phyloP scores from a whole-genome alignment of 768 basidiomycete genomes.

The Suillus sp. region DNA sequence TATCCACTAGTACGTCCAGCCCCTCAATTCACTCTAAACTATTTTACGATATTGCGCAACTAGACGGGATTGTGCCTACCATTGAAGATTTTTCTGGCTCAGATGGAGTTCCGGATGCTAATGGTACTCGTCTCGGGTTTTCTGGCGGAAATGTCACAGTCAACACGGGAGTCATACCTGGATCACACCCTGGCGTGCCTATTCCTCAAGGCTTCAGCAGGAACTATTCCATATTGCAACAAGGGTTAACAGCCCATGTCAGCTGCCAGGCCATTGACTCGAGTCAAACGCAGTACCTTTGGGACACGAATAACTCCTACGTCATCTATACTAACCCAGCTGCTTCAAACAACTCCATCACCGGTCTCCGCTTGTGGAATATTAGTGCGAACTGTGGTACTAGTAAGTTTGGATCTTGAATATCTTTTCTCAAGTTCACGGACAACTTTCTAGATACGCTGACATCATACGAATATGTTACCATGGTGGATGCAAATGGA shows the following conservation, averaged over 20 bases:
- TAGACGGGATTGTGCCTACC: slow-evolving; percentile 11
- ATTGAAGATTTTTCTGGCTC: slow-evolving; percentile 6
- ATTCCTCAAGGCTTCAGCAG: slow-evolving; percentile 5
- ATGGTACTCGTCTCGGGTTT: slow-evolving; percentile 10
- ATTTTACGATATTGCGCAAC: not conserved
- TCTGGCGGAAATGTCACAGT: slow-evolving; percentile 8
- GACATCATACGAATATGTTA: slow-evolving; percentile 10
- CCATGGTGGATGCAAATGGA: slow-evolving; percentile 5
- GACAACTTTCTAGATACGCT: not conserved
- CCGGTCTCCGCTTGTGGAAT: slow-evolving; percentile 8
- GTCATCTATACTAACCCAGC: not conserved
- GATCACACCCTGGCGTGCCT: not conserved
- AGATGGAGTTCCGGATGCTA: not conserved
- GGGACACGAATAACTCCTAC: not conserved
- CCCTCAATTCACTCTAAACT: not conserved
- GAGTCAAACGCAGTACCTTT: slow-evolving; percentile 6
- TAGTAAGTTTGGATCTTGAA: not conserved
- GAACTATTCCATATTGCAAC: slow-evolving; percentile 11
- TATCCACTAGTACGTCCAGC: slow-evolving; percentile 10
- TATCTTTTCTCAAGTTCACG: not conserved
- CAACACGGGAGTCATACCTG: not conserved
- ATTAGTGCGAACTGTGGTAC: slow-evolving; percentile 5
- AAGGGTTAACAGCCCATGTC: slow-evolving; percentile 13
- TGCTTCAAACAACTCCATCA: not conserved
- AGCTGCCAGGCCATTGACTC: not conserved